These are phyloP conservation scores for Coniochaeta hoffmannii DNA, from an alignment of 2,329 filamentous ascomycete genomes.

Conservation along the genomic window DNA sequence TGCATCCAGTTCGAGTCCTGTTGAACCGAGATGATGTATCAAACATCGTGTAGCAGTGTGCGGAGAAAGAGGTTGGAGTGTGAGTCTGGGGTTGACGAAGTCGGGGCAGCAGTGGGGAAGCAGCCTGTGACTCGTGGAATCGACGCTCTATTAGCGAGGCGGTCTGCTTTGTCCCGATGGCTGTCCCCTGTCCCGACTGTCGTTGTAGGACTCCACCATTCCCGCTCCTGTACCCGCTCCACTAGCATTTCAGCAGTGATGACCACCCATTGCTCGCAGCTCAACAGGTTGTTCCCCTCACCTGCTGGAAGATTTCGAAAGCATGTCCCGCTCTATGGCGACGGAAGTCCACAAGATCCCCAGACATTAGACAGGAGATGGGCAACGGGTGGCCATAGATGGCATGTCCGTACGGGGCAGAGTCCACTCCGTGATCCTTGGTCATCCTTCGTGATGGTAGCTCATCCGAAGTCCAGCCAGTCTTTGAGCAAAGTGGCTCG, in stretches of 20 bases:
- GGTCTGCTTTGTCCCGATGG: neutral
- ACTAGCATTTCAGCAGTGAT: neutral
- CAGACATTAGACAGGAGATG: no score
- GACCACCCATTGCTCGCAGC: no score
- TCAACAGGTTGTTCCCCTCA: neutral
- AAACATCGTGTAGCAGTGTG: neutral
- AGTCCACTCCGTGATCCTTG: neutral
- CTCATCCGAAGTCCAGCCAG: neutral
- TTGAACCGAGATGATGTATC: neutral
- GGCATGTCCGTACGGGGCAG: neutral
- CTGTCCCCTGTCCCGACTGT: no score
- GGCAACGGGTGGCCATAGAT: neutral
- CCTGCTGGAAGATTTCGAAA: no score
- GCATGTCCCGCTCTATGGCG: neutral
- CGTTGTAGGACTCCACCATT: neutral
- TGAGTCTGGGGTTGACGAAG: neutral
- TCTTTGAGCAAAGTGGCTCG: neutral
- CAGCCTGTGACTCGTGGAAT: slow-evolving; percentile 1
- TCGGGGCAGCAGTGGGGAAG: neutral
- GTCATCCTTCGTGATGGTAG: neutral
- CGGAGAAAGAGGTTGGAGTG: neutral
- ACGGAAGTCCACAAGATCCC: neutral
- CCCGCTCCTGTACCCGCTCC: neutral
- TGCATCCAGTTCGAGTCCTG: neutral
- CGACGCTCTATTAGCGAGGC: neutral